Conservation (phyloP, 2,329 filamentous ascomycete species). For the Ophiocordyceps sinensis region DNA sequence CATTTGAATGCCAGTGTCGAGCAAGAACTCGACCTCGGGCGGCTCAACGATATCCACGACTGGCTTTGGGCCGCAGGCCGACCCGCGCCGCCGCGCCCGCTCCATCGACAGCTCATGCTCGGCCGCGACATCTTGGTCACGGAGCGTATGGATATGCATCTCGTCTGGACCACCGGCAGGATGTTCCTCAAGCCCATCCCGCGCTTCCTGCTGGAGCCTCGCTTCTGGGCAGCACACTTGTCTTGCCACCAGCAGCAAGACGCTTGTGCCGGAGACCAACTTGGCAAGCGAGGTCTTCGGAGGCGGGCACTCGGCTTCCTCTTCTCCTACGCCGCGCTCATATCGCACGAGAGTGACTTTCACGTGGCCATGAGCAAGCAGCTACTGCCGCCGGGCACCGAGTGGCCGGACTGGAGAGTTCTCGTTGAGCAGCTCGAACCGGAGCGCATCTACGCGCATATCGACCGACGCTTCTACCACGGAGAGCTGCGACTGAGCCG, state of each 20-base stretch:
- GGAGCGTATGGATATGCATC: slow-evolving; percentile 17
- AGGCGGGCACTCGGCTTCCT: slow-evolving; percentile 2
- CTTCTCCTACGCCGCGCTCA: slow-evolving; percentile 4
- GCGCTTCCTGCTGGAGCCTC: slow-evolving; percentile 16
- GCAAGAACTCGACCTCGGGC: slow-evolving; percentile 5
- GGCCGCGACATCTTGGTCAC: slow-evolving; percentile 11
- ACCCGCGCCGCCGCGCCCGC: slow-evolving; percentile 10
- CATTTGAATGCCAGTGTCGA: not conserved
- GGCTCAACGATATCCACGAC: slow-evolving; percentile 4
- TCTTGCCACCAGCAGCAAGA: not conserved
- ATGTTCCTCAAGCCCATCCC: slow-evolving; percentile 21
- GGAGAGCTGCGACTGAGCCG: slow-evolving; percentile 24
- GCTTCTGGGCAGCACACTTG: slow-evolving; percentile 3
- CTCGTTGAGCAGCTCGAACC: slow-evolving; percentile 11
- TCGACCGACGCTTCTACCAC: slow-evolving; percentile 23
- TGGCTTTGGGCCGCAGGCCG: slow-evolving; percentile 14
- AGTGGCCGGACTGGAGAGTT: slow-evolving; percentile 22
- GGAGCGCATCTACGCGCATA: slow-evolving; percentile 13
- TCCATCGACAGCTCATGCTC: slow-evolving; percentile 11
- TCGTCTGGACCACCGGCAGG: slow-evolving; percentile 11
- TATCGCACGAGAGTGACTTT: slow-evolving; percentile 21
- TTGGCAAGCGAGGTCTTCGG: not conserved
- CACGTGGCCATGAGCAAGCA: slow-evolving; percentile 14
- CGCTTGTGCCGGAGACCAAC: not conserved
- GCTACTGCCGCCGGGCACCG: slow-evolving; percentile 17